Evolutionary conservation across 208 protist species (phyloP), one percentile per base, ranked within the genome.

Genomic region (Trypanosoma conorhini): DNA sequence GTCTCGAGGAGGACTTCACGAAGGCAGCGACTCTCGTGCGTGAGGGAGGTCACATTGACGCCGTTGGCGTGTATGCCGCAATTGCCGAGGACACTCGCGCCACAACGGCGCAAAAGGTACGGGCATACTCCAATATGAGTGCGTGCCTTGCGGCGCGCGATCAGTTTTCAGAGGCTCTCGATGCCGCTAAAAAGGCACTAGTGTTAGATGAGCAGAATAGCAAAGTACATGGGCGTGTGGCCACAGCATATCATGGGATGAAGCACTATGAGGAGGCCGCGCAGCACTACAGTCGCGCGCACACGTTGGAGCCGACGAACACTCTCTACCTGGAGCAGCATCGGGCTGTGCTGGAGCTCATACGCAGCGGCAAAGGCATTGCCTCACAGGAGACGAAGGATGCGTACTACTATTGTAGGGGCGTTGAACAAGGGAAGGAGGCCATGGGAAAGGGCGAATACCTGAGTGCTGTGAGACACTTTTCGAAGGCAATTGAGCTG

Each of bases 81-180:
- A 84, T 96, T 42, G 74, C 67, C 30, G 56, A 70, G 17, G 13
- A 70, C 42, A 17, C 63, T 21, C 28, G 8, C 4, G 62, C 74
- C 38, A 56, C 80, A 31, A 35, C 21, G 15, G 61, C 50, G 15
- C 75, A 87, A 42, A 75, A 79, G 38, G 79, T 83, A 8, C 86
- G 91, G 5, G 91, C 88, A 5, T 71, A 86, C 31, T 92, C 82
- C 73, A 96, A 96, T 70, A 79, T 87, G 46, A 96, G 91, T 59
- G 88, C 81, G 0, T 96, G 91, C 67, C 88, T 91, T 63, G 88
- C 88, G 13, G 73, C 85, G 15, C 33, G 83, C 38, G 58, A 83
- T 28, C 74, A 91, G 65, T 96, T 86, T 66, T 30, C 51, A 13
- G 84, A 76, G 15, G 82, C 91, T 0, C 74, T 90, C 24, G 70